Evolutionary conservation across 2,329 filamentous ascomycete species (phyloP).

Genomic region (Exophiala xenobiotica): DNA sequence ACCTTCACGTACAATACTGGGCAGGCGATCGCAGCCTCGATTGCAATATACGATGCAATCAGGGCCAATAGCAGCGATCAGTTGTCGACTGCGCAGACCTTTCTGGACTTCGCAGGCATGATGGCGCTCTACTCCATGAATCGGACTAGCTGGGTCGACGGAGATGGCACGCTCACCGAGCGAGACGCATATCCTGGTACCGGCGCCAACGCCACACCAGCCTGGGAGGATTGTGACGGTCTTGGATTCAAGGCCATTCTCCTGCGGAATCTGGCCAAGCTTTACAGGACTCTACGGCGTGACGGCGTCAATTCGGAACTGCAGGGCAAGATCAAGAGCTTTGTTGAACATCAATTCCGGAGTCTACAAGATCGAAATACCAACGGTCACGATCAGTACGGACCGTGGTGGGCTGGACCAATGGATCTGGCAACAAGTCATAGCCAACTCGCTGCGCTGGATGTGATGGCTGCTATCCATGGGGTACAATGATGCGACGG

Average conservation of each 20-base stretch:
- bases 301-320: constrained; percentile 6
- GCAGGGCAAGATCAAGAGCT: constrained; percentile 9
- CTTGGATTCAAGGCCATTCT: constrained; percentile 27
- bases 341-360: constrained; percentile 16
- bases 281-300: constrained; percentile 11
- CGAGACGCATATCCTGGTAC: constrained; percentile 18
- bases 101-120: constrained; percentile 18
- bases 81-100: constrained; percentile 3
- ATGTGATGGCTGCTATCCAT: constrained; percentile 27
- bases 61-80: not conserved
- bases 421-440: constrained; percentile 25
- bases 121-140: constrained; percentile 20
- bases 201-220: constrained; percentile 1
- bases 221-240: constrained; percentile 20
- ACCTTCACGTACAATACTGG: constrained; percentile 27
- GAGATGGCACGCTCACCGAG: constrained; percentile 20
- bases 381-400: constrained; percentile 21
- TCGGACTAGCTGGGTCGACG: constrained; percentile 21
- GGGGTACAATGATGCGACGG: constrained; percentile 5
- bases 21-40: constrained; percentile 21
- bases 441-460: constrained; percentile 22
- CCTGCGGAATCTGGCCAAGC: constrained; percentile 20
- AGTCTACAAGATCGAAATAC: constrained; percentile 16
- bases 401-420: constrained; percentile 25
- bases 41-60: constrained; percentile 19